Evolutionary conservation across 345 rosid genomes (phyloP).

Genomic region (Gossypium anomalum): DNA sequence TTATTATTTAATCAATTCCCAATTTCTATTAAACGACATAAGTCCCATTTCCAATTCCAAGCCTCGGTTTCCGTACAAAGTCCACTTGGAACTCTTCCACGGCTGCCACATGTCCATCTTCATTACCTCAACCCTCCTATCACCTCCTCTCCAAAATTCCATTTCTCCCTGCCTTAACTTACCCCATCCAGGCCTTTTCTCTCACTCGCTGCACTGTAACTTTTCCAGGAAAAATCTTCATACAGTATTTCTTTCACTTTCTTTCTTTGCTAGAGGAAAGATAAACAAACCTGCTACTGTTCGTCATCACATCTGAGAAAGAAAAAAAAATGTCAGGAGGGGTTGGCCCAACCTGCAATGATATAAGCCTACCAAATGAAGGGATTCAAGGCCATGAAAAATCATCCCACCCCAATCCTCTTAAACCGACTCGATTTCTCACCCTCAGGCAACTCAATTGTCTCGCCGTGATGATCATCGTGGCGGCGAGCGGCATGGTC

Average conservation of each 20-base stretch:
- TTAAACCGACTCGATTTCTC: constrained; percentile 20
- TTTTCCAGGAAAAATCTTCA: not conserved
- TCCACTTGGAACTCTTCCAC: not conserved
- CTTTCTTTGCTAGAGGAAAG: not conserved
- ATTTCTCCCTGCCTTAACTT: not conserved
- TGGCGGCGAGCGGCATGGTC: constrained; percentile 70
- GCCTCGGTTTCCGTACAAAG: too few relatives aligned
- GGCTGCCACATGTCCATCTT: not conserved
- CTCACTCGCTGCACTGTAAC: not conserved
- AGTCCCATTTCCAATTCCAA: too few relatives aligned
- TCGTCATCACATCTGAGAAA: not conserved
- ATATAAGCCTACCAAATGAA: constrained; percentile 55
- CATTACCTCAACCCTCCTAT: not conserved
- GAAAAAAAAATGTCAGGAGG: constrained; percentile 64
- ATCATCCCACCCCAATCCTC: constrained; percentile 15
- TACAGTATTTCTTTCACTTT: not conserved
- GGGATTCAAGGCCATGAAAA: constrained; percentile 18
- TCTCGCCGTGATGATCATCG: constrained; percentile 51
- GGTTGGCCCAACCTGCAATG: constrained; percentile 50
- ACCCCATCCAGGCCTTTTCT: not conserved
- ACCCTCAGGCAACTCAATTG: constrained; percentile 60
- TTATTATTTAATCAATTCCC: too few relatives aligned
- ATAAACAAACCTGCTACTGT: not conserved
- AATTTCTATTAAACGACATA: too few relatives aligned
- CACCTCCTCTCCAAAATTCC: not conserved